phyloP scores from a whole-genome alignment of 257 asterid genomes.

The Orobanche coerulescens region DNA sequence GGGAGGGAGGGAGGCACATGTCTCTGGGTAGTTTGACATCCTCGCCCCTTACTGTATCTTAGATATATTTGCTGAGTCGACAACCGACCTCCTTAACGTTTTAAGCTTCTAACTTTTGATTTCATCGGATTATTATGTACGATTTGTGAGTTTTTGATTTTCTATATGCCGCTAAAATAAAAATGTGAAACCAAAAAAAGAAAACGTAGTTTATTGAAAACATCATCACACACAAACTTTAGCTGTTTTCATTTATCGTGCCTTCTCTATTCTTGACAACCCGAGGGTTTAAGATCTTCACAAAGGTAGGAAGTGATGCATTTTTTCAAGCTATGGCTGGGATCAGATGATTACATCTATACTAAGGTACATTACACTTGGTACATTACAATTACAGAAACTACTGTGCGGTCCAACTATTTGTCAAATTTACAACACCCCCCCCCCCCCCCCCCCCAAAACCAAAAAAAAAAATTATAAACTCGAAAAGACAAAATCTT shows the following conservation, averaged over 20 bases:
- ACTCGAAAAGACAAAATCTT: slow-evolving; percentile 14
- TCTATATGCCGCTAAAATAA: background rate
- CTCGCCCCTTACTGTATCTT: too few relatives aligned
- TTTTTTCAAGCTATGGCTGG: background rate
- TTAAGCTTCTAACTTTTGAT: background rate
- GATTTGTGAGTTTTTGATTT: background rate
- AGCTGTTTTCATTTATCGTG: background rate
- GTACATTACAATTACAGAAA: too few relatives aligned
- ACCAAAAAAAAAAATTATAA: too few relatives aligned
- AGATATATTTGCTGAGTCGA: background rate
- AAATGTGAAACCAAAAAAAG: background rate
- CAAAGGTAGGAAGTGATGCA: background rate
- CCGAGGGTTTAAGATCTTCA: background rate
- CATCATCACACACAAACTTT: background rate
- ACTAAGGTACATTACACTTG: too few relatives aligned
- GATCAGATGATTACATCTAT: background rate
- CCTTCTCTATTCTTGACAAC: background rate
- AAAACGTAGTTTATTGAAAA: background rate
- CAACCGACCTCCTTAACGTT: background rate
- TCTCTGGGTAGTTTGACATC: too few relatives aligned
- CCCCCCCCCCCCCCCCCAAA: too few relatives aligned
- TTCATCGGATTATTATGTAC: too few relatives aligned
- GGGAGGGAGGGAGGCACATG: too few relatives aligned
- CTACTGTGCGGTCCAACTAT: too few relatives aligned
- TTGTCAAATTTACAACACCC: too few relatives aligned